Evolutionary conservation across 805 yeast species (phyloP).

Genomic region (Komagataella phaffii): DNA sequence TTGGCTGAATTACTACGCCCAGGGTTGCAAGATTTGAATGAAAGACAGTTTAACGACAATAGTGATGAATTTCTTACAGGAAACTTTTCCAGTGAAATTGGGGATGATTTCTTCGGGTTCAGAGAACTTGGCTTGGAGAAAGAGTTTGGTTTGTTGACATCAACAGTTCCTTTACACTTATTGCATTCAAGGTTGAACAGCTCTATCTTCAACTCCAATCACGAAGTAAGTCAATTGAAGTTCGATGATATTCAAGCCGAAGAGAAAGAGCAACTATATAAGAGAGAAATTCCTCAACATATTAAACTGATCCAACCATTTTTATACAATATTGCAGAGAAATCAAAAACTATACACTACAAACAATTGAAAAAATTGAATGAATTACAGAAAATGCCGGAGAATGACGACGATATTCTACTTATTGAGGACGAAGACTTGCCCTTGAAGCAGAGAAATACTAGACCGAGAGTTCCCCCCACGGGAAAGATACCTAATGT

Average conservation of each 20-base stretch:
- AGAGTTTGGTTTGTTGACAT: slow-evolving; percentile 74
- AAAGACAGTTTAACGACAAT: slow-evolving; percentile 72
- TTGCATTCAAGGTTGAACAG: slow-evolving; percentile 64
- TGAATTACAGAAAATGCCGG: slow-evolving; percentile 13
- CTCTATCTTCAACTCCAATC: slow-evolving; percentile 32
- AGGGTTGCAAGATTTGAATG: slow-evolving; percentile 52
- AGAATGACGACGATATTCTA: slow-evolving; percentile 29
- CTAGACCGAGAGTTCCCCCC: slow-evolving; percentile 77
- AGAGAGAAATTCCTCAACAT: slow-evolving; percentile 35
- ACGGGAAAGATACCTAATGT: slow-evolving; percentile 68
- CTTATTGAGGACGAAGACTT: slow-evolving; percentile 75
- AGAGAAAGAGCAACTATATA: slow-evolving; percentile 36
- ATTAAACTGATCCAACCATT: slow-evolving; percentile 49
- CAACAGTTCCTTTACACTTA: slow-evolving; percentile 82
- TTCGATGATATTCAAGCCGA: slow-evolving; percentile 54
- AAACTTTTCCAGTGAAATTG: slow-evolving; percentile 84
- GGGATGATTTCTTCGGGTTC: slow-evolving; percentile 97
- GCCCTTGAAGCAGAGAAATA: slow-evolving; percentile 64
- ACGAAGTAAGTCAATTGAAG: slow-evolving; percentile 33
- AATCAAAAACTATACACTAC: slow-evolving; percentile 27
- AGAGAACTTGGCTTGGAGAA: slow-evolving; percentile 86
- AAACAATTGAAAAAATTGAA: slow-evolving; percentile 28
- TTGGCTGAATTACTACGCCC: slow-evolving; percentile 79
- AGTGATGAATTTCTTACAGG: slow-evolving; percentile 93
- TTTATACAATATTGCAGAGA: slow-evolving; percentile 24